phyloP scores from a whole-genome alignment of 176 grass and related monocot genomes.

The Secale cereale region DNA sequence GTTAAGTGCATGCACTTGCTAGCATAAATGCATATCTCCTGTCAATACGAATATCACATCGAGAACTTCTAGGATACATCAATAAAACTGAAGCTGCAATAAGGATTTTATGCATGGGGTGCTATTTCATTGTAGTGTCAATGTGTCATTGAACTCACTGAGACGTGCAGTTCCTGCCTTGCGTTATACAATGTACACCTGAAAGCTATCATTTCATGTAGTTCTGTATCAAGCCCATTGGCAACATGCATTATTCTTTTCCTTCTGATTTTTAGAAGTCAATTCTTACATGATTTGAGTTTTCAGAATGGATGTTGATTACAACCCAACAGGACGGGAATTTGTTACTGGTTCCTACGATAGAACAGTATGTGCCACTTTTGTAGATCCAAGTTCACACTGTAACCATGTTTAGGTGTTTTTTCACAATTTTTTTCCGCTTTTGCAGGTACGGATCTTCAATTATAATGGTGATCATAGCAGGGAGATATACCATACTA shows the following conservation, averaged over 20 bases:
- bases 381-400: slow-evolving; percentile 16
- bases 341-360: slow-evolving; percentile 98
- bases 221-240: neutral
- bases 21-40: neutral
- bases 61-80: neutral
- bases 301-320: slow-evolving; percentile 98
- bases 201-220: slow-evolving; percentile 4
- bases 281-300: slow-evolving; percentile 19
- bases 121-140: neutral
- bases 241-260: neutral
- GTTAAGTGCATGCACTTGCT: neutral
- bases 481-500: slow-evolving; percentile 99
- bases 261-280: neutral
- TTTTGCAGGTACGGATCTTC: slow-evolving; percentile 85
- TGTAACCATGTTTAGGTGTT: slow-evolving; percentile 17
- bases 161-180: neutral
- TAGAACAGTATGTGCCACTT: slow-evolving; percentile 62
- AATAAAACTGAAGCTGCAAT: neutral
- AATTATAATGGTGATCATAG: slow-evolving; percentile 80
- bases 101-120: neutral
- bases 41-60: neutral
- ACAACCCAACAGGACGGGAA: slow-evolving; percentile 90
- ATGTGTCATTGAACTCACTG: neutral
- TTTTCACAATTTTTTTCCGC: slow-evolving; percentile 1
- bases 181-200: neutral